Evolutionary conservation across 2,329 filamentous ascomycete species (phyloP), one percentile per base, ranked within the genome.

Genomic region (Bretziella fagacearum): DNA sequence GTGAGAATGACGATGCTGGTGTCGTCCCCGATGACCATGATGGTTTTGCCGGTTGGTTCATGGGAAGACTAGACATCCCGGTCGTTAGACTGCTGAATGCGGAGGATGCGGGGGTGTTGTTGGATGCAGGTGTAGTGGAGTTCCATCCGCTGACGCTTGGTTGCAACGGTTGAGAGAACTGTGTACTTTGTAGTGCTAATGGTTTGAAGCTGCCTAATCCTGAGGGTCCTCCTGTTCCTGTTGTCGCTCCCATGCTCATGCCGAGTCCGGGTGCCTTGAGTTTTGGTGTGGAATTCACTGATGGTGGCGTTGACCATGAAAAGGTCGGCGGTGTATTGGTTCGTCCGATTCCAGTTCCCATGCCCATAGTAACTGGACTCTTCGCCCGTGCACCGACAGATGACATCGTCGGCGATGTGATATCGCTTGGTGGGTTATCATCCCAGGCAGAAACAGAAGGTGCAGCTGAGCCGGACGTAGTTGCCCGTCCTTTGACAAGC

Each of bases 401-500:
- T 15, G n/a, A 10, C 40, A 10, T 26, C 2, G 64, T 62, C 40
- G 60, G 60, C 10, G 62, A 55, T 10, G 7, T 23, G 15, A 25
- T 13, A 20, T 18, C 25, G n/a, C 23, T n/a, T 26, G 20, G 37
- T 15, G 20, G 46, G 39, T 3, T 53, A 7, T 64, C 58, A 46
- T 75, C 72, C 73, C 73, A 77, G 47, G 63, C 58, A 52, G 71
- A 66, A 55, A 66, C 60, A 1, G 66, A 58, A 30, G 62, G 63
- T 11, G 33, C 6, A 15, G 26, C 26, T 15, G 44, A 29, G 17
- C 56, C 56, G 48, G 57, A 61, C 23, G 57, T 54, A 39, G 55
- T 55, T 10, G 55, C 53, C 17, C 61, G 62, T 6, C 89, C 89
- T 56, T 93, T 85, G 44, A 98, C 87, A 2, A 98, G 74, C 2